These are phyloP conservation scores for Saprolegnia diclina DNA, from an alignment of 352 stramenopile genomes.

Conservation along the genomic window DNA sequence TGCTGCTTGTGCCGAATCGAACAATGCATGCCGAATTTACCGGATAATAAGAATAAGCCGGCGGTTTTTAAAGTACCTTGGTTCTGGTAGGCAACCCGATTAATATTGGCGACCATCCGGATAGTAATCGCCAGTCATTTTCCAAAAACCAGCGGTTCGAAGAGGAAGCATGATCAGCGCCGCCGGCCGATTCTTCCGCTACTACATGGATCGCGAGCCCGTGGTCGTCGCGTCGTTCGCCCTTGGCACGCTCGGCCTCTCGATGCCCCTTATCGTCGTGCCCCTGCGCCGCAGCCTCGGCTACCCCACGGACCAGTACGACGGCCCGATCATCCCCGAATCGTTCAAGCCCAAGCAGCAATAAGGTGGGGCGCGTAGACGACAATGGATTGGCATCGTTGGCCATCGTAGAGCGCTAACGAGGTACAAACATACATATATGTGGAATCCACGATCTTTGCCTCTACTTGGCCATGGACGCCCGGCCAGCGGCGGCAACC, in stretches of 20 bases:
- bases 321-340: conserved; percentile 73
- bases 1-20: too few species aligned
- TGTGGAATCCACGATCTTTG: background rate
- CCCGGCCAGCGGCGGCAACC: background rate
- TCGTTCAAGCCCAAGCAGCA: conserved; percentile 30
- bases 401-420: conserved; percentile 26
- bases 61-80: background rate
- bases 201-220: conserved; percentile 80
- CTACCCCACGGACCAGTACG: conserved; percentile 84
- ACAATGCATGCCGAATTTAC: too few species aligned
- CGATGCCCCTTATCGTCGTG: conserved; percentile 71
- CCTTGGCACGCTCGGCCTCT: conserved; percentile 62
- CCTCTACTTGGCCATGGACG: background rate
- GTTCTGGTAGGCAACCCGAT: background rate
- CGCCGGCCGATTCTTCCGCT: conserved; percentile 67
- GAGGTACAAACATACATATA: conserved; percentile 37
- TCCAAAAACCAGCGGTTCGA: conserved; percentile 9
- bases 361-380: conserved; percentile 41
- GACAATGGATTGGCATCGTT: conserved; percentile 66
- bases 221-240: conserved; percentile 79
- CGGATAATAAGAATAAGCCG: too few species aligned
- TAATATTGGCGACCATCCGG: background rate
- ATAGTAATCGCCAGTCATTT: conserved; percentile 21
- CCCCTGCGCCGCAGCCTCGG: conserved; percentile 78
- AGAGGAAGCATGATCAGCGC: conserved; percentile 7